Conservation (phyloP, 805 yeast genomes). For the Scheffersomyces stipitis region DNA sequence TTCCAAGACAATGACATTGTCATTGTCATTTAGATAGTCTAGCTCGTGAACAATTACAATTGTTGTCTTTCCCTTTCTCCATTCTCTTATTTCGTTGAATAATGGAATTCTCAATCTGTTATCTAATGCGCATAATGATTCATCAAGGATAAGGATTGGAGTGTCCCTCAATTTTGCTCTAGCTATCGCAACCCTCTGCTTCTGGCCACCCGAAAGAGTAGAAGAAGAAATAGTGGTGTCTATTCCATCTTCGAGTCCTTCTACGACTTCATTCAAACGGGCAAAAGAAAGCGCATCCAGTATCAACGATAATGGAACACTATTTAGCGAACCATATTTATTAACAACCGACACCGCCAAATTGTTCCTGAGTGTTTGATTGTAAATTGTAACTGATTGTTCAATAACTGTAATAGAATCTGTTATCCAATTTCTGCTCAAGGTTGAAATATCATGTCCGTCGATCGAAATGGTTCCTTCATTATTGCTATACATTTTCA, state of each 20-base stretch:
- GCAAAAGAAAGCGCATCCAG: slow-evolving; percentile 53
- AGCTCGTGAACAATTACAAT: slow-evolving; percentile 80
- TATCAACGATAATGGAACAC: slow-evolving; percentile 19
- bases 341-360: slow-evolving; percentile 49
- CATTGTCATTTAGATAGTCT: slow-evolving; percentile 54
- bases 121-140: slow-evolving; percentile 83
- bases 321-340: slow-evolving; percentile 15
- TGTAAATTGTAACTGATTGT: slow-evolving; percentile 67
- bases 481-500: slow-evolving; percentile 53
- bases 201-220: slow-evolving; percentile 84
- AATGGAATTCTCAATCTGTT: slow-evolving; percentile 43
- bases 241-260: slow-evolving; percentile 52
- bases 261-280: slow-evolving; percentile 48
- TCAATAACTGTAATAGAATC: slow-evolving; percentile 71
- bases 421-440: slow-evolving; percentile 54
- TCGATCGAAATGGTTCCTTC: slow-evolving; percentile 63
- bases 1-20: slow-evolving; percentile 58
- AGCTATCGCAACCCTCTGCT: slow-evolving; percentile 80
- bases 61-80: slow-evolving; percentile 74
- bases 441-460: slow-evolving; percentile 42
- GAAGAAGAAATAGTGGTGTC: slow-evolving; percentile 50
- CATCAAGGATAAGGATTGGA: slow-evolving; percentile 81
- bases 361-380: slow-evolving; percentile 62
- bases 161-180: slow-evolving; percentile 75
- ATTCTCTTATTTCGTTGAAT: slow-evolving; percentile 49